Conservation (phyloP, 805 yeast genomes). For the Ogataea populi-albae region DNA sequence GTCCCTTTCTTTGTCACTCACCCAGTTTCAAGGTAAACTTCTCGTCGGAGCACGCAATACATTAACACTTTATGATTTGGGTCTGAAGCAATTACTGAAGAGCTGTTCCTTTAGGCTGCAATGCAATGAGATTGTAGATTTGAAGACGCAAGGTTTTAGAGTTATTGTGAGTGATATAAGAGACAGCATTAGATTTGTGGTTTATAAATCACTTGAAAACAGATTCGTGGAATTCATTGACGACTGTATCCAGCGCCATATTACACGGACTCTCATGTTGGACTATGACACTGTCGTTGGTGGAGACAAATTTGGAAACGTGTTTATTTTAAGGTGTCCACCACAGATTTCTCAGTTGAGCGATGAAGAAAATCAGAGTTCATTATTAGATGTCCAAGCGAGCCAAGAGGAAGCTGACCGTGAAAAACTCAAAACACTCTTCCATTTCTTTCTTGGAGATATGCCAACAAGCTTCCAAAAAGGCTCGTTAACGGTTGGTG, state of each 20-base stretch:
- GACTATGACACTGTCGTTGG: slow-evolving; percentile 77
- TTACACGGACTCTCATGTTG: slow-evolving; percentile 55
- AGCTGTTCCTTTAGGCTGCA: slow-evolving; percentile 52
- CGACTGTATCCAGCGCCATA: slow-evolving; percentile 66
- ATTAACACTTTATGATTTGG: slow-evolving; percentile 66
- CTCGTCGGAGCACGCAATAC: slow-evolving; percentile 54
- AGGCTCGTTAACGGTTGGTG: slow-evolving; percentile 57
- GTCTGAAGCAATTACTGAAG: slow-evolving; percentile 73
- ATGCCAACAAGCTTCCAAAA: slow-evolving; percentile 59
- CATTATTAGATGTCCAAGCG: slow-evolving; percentile 35
- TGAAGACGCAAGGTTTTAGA: slow-evolving; percentile 55
- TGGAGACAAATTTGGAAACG: slow-evolving; percentile 85
- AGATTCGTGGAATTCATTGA: slow-evolving; percentile 63
- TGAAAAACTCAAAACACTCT: slow-evolving; percentile 47
- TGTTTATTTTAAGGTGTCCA: slow-evolving; percentile 65
- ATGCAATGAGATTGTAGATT: slow-evolving; percentile 48
- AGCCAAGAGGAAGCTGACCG: slow-evolving; percentile 48
- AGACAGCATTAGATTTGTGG: slow-evolving; percentile 58
- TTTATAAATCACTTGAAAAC: slow-evolving; percentile 46
- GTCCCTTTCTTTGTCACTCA: slow-evolving; percentile 45
- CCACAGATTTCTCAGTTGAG: slow-evolving; percentile 44
- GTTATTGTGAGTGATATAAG: slow-evolving; percentile 70
- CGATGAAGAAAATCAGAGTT: slow-evolving; percentile 49
- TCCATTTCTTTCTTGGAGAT: slow-evolving; percentile 67
- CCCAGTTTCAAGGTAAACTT: slow-evolving; percentile 55